These are phyloP conservation scores for Umbilicus rupestris DNA, from an alignment of 164 flowering plant species.

Conservation along the genomic window DNA sequence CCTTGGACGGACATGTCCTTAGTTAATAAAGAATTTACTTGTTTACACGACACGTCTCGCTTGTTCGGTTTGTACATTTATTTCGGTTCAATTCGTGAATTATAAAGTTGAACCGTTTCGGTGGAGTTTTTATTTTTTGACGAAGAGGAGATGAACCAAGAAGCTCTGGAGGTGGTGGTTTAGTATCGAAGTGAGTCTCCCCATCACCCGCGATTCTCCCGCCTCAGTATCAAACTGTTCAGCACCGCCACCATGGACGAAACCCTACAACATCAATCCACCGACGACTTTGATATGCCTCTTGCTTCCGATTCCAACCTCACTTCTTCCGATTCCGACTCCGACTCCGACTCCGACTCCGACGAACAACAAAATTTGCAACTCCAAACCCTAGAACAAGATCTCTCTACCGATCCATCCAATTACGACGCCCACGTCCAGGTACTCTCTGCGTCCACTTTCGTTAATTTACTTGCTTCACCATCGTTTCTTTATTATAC, in stretches of 20 bases:
- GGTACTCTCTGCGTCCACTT: slow-evolving; percentile 16
- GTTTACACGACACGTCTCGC: too few species aligned
- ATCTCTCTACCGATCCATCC: slow-evolving; percentile 46
- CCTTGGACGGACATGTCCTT: too few species aligned
- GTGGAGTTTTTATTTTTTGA: not conserved
- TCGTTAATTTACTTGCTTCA: not conserved
- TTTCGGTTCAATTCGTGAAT: not conserved
- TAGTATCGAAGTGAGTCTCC: too few species aligned
- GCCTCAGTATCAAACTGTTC: not conserved
- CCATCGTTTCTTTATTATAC: not conserved
- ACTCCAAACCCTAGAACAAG: slow-evolving; percentile 43
- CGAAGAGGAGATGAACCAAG: not conserved
- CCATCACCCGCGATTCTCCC: too few species aligned
- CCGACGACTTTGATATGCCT: slow-evolving; percentile 5
- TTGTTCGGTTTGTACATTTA: not conserved
- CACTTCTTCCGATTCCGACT: slow-evolving; percentile 25
- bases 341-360: slow-evolving; percentile 35
- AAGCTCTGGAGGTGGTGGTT: too few species aligned
- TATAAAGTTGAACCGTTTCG: not conserved
- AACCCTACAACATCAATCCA: slow-evolving; percentile 1
- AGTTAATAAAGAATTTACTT: too few species aligned
- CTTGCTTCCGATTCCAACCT: slow-evolving; percentile 12
- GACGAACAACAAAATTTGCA: slow-evolving; percentile 33
- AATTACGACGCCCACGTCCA: slow-evolving; percentile 65
- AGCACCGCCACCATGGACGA: slow-evolving; percentile 17